Evolutionary conservation across 352 stramenopile species (phyloP).

Genomic region (Globisporangium cystogenes): DNA sequence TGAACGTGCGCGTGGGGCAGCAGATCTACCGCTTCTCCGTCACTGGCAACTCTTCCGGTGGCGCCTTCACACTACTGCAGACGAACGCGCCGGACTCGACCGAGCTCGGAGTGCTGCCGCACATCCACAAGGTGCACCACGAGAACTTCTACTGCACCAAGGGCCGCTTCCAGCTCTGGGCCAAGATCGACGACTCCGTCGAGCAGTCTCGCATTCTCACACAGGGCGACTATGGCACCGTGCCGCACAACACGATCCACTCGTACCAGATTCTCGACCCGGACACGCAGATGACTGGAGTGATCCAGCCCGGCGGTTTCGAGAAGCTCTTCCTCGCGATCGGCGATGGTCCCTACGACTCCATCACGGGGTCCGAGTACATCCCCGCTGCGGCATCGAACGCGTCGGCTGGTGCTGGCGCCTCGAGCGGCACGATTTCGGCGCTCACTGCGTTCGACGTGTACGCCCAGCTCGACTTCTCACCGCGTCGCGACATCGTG

Average conservation of each 20-base stretch:
- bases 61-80: slow-evolving; percentile 35
- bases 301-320: slow-evolving; percentile 48
- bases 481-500: slow-evolving; percentile 31
- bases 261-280: slow-evolving; percentile 50
- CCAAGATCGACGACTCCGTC: slow-evolving; percentile 22
- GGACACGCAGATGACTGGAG: slow-evolving; percentile 49
- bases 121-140: slow-evolving; percentile 54
- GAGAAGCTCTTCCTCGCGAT: slow-evolving; percentile 52
- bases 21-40: slow-evolving; percentile 52
- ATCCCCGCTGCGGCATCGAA: slow-evolving; percentile 24
- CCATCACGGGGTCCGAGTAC: slow-evolving; percentile 37
- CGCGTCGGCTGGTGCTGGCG: slow-evolving; percentile 23
- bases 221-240: slow-evolving; percentile 45
- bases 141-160: slow-evolving; percentile 58
- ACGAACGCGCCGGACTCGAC: slow-evolving; percentile 41
- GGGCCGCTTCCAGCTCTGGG: slow-evolving; percentile 46
- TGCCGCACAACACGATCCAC: slow-evolving; percentile 53
- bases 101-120: slow-evolving; percentile 38
- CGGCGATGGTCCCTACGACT: slow-evolving; percentile 31
- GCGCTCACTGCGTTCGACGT: slow-evolving; percentile 39
- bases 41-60: slow-evolving; percentile 36
- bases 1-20: slow-evolving; percentile 28
- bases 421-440: slow-evolving; percentile 29
- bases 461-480: slow-evolving; percentile 36
- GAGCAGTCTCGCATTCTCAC: slow-evolving; percentile 45